A percentile compares a stretch with the other conserved stretches of the same genome.
Evolutionary conservation across 108 stramenopile genomes (phyloP).

Genomic region (Nitzschia putrida): DNA sequence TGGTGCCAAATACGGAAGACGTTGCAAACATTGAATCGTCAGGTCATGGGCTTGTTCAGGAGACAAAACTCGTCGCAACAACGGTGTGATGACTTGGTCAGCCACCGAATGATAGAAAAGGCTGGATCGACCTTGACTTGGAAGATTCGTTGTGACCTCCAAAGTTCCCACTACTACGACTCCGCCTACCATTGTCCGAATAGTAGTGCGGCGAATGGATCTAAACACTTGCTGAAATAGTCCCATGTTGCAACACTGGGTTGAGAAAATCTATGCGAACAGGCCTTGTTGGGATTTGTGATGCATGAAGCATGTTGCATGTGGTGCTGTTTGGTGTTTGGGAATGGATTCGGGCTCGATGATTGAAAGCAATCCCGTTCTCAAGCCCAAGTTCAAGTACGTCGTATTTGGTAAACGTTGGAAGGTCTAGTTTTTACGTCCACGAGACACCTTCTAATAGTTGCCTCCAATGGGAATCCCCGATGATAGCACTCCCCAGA

Average conservation of each 20-base stretch:
- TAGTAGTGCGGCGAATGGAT: conserved; percentile 20
- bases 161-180: conserved; percentile 39
- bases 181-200: conserved; percentile 23
- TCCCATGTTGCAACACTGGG: background rate
- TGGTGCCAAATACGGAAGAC: conserved; percentile 46
- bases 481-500: conserved; percentile 88
- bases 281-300: too few species aligned
- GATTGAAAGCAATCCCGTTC: too few species aligned
- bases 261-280: background rate
- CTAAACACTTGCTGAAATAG: conserved; percentile 14
- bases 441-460: background rate
- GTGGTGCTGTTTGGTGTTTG: too few species aligned
- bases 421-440: too few species aligned
- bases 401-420: too few species aligned
- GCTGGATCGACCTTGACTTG: conserved; percentile 72
- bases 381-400: too few species aligned
- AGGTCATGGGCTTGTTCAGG: conserved; percentile 63
- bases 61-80: conserved; percentile 52
- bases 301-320: too few species aligned
- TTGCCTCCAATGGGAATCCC: conserved; percentile 76
- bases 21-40: conserved; percentile 50
- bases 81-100: conserved; percentile 61
- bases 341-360: too few species aligned
- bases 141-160: conserved; percentile 76
- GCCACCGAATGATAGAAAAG: conserved; percentile 65